Evolutionary conservation across 257 asterid genomes (phyloP).

Genomic region (Henckelia pumila): DNA sequence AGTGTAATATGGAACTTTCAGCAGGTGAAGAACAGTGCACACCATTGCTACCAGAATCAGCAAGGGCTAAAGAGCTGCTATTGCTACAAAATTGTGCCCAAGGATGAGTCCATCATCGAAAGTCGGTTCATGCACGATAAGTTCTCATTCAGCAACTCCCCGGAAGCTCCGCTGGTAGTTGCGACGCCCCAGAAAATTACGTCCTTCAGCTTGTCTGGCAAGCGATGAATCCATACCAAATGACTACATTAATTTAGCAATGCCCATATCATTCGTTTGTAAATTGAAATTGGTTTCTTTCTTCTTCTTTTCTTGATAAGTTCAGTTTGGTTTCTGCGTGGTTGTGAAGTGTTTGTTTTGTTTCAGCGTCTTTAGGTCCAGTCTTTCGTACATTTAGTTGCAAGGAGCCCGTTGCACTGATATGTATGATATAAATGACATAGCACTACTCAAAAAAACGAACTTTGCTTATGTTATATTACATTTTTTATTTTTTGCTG

Average conservation of each 20-base stretch:
- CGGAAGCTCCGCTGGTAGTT: conserved; percentile 94
- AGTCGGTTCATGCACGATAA: conserved; percentile 98
- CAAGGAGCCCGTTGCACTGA: neutral
- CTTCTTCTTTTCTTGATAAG: too few relatives aligned
- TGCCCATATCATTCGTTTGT: neutral
- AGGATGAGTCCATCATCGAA: conserved; percentile 93
- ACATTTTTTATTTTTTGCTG: too few relatives aligned
- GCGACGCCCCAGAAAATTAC: conserved; percentile 95
- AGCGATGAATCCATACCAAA: conserved; percentile 24
- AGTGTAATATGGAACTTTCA: conserved; percentile 92
- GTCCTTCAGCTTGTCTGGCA: conserved; percentile 89
- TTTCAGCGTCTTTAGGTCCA: neutral
- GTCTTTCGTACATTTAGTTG: neutral
- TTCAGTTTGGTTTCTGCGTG: neutral
- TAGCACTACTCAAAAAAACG: too few relatives aligned
- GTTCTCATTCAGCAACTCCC: conserved; percentile 62
- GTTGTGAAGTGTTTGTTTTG: neutral
- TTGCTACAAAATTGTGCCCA: conserved; percentile 80
- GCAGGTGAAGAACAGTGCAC: conserved; percentile 97
- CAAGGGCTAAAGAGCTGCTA: conserved; percentile 99
- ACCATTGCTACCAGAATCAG: conserved; percentile 80
- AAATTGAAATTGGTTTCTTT: neutral
- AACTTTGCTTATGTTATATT: too few relatives aligned
- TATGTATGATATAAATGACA: too few relatives aligned
- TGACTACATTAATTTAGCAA: neutral